These are phyloP conservation scores for Cercospora sp. DNA, from an alignment of 2,329 filamentous ascomycete species.

Conservation along the genomic window DNA sequence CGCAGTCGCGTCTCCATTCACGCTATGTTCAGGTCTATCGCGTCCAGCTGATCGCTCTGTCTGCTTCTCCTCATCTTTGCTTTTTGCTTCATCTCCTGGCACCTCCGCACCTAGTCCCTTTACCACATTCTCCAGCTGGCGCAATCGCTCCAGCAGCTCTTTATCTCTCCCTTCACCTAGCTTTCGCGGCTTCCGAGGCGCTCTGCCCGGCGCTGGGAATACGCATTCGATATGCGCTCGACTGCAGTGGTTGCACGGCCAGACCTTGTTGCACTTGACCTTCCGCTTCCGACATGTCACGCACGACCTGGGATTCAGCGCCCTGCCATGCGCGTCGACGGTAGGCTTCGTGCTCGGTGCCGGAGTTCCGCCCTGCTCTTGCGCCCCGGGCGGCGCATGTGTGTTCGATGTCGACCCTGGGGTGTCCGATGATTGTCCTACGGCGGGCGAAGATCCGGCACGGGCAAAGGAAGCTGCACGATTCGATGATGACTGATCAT, in stretches of 20 bases:
- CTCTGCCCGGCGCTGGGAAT: conserved; percentile 72
- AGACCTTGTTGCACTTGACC: conserved; percentile 75
- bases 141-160: conserved; percentile 70
- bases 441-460: background rate
- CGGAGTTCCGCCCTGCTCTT: conserved; percentile 10
- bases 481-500: background rate
- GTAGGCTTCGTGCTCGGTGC: conserved; percentile 16
- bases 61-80: background rate
- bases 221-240: conserved; percentile 70
- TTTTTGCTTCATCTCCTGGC: conserved; percentile 17
- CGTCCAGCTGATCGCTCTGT: background rate
- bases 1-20: background rate
- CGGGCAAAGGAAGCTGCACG: background rate
- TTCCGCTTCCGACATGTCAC: conserved; percentile 60
- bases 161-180: conserved; percentile 58
- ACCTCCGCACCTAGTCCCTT: conserved; percentile 55
- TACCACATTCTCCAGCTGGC: conserved; percentile 74
- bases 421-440: background rate
- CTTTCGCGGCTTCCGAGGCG: conserved; percentile 67
- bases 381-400: conserved; percentile 7
- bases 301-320: conserved; percentile 47
- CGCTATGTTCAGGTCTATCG: background rate
- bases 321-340: conserved; percentile 37
- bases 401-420: conserved; percentile 4
- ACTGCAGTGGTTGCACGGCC: conserved; percentile 74